phyloP scores from a whole-genome alignment of 495 filamentous ascomycete species.

The Hypoxylon crocopeplum region DNA sequence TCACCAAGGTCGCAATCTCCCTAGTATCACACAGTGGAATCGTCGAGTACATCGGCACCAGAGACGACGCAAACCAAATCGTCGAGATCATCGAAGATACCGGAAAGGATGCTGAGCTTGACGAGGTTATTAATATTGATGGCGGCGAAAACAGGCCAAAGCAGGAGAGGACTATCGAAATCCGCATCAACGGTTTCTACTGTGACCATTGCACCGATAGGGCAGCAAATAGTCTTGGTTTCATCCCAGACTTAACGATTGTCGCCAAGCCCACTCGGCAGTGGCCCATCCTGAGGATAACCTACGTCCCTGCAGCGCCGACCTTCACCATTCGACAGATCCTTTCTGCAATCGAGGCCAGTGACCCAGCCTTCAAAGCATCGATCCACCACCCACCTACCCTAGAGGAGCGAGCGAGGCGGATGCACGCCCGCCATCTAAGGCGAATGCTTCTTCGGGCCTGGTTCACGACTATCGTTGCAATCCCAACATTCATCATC shows the following conservation, averaged over 20 bases:
- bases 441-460: conserved; percentile 68
- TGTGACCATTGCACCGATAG: conserved; percentile 81
- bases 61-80: conserved; percentile 60
- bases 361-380: conserved; percentile 68
- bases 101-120: conserved; percentile 76
- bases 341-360: conserved; percentile 66
- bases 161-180: conserved; percentile 63
- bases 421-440: conserved; percentile 70
- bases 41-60: conserved; percentile 66
- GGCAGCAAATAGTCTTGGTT: conserved; percentile 55
- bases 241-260: conserved; percentile 55
- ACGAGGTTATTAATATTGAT: conserved; percentile 48
- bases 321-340: conserved; percentile 79
- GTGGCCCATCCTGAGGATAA: conserved; percentile 70
- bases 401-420: conserved; percentile 81
- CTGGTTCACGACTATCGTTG: conserved; percentile 71
- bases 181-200: conserved; percentile 83
- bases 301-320: conserved; percentile 73
- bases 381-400: conserved; percentile 81
- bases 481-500: conserved; percentile 87
- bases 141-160: conserved; percentile 25
- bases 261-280: conserved; percentile 52
- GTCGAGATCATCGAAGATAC: conserved; percentile 77
- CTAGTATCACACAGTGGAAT: conserved; percentile 75
- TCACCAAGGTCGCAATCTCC: conserved; percentile 70